Evolutionary conservation across 23 red algal species (phyloP).

Genomic region (Gracilariopsis chorda): DNA sequence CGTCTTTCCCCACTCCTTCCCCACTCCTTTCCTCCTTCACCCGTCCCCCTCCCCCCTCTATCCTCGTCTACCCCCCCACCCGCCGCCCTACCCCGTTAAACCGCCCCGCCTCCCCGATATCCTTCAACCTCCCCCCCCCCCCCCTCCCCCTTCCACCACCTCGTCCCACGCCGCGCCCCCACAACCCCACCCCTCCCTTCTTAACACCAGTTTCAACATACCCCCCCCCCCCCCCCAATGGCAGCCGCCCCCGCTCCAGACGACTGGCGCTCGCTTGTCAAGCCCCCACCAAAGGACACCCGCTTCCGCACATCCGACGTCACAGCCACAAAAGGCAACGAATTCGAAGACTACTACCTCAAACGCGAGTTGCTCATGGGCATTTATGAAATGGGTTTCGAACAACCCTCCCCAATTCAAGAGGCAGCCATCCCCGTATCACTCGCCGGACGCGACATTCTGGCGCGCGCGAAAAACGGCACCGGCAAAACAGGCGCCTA

Average conservation of each 20-base stretch:
- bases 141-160: not conserved
- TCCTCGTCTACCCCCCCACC: not conserved
- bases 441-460: conserved; percentile 91
- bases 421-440: conserved; percentile 96
- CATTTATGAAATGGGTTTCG: conserved; percentile 94
- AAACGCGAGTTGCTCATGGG: conserved; percentile 91
- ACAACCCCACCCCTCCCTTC: not conserved
- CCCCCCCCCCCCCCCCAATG: not conserved
- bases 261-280: conserved; percentile 47
- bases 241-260: conserved; percentile 28
- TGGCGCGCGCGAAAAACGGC: conserved; percentile 98
- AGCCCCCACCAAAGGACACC: conserved; percentile 46
- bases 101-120: not conserved
- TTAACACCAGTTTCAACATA: too few relatives aligned
- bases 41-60: not conserved
- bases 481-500: conserved; percentile 98
- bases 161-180: not conserved
- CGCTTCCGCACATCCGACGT: conserved; percentile 93
- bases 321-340: conserved; percentile 92
- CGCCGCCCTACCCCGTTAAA: too few relatives aligned
- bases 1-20: not conserved
- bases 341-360: conserved; percentile 96
- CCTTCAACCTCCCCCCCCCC: not conserved
- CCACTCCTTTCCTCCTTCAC: not conserved
- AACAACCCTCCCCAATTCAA: conserved; percentile 90